A percentile compares a stretch with the other conserved stretches of the same genome.
phyloP scores from a whole-genome alignment of 2,329 filamentous ascomycete species.

The Neopestalotiopsis clavispora region DNA sequence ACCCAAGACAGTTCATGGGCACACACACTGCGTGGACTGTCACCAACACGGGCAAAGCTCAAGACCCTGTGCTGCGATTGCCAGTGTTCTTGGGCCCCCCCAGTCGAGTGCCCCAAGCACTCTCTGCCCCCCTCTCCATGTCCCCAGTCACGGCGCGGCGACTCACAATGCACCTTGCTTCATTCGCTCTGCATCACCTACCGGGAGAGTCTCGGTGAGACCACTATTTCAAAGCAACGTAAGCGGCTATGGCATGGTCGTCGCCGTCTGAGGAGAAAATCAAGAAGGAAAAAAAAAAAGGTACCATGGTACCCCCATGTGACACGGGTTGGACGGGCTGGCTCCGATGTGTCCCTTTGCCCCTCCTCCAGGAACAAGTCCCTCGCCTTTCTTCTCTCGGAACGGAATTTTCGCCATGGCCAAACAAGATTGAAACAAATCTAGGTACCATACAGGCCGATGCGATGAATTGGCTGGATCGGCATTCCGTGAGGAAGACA shows the following conservation, averaged over 20 bases:
- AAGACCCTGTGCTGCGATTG: neutral
- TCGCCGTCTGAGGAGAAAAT: neutral
- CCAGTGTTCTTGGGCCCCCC: neutral
- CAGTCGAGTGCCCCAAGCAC: no score
- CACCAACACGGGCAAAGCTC: neutral
- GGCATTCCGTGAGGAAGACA: neutral
- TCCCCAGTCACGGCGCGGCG: neutral
- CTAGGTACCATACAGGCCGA: neutral
- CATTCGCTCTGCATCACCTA: neutral
- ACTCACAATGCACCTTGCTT: conserved; percentile 6
- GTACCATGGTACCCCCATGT: neutral
- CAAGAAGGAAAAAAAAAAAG: neutral
- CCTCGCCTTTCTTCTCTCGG: neutral
- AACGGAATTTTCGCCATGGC: conserved; percentile 1
- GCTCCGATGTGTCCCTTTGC: neutral
- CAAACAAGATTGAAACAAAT: conserved; percentile 1
- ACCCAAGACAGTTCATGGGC: no score
- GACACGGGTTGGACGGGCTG: neutral
- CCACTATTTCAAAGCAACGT: conserved; percentile 7
- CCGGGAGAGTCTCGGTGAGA: conserved; percentile 8
- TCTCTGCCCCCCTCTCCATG: no score
- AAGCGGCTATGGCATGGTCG: conserved; percentile 11
- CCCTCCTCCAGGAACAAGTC: neutral
- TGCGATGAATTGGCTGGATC: neutral
- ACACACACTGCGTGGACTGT: neutral